These are phyloP conservation scores for Theobroma cacao DNA, from an alignment of 345 rosid genomes.

Conservation along the genomic window DNA sequence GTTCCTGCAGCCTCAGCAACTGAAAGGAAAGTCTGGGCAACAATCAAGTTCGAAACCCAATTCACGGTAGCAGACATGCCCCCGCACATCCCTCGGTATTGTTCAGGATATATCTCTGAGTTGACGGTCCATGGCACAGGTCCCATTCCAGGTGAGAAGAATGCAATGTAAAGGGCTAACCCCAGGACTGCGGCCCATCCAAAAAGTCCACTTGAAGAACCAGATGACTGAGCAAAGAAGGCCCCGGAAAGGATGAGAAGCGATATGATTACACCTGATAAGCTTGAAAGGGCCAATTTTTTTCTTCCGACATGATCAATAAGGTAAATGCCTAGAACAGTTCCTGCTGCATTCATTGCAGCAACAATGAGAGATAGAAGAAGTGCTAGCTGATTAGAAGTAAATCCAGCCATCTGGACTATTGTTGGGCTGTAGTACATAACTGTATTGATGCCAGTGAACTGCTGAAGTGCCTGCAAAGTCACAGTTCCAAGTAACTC, in stretches of 20 bases:
- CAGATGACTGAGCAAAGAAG: constrained; percentile 48
- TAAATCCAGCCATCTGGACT: constrained; percentile 89
- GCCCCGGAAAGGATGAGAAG: constrained; percentile 63
- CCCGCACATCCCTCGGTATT: constrained; percentile 77
- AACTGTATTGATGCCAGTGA: constrained; percentile 87
- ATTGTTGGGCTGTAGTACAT: constrained; percentile 99
- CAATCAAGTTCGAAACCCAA: constrained; percentile 82
- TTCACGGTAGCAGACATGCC: constrained; percentile 92
- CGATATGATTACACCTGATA: constrained; percentile 65
- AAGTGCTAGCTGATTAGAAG: constrained; percentile 73
- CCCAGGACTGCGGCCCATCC: constrained; percentile 83
- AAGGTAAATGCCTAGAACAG: constrained; percentile 70
- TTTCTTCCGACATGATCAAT: constrained; percentile 78
- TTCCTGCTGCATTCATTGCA: constrained; percentile 80
- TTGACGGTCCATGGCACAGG: constrained; percentile 96
- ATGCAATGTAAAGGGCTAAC: constrained; percentile 71
- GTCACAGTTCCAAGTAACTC: neutral
- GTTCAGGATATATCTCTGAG: constrained; percentile 87
- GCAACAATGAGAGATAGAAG: constrained; percentile 72
- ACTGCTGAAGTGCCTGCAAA: constrained; percentile 88
- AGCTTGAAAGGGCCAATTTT: constrained; percentile 74
- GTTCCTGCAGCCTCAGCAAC: constrained; percentile 61
- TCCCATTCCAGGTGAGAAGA: constrained; percentile 96
- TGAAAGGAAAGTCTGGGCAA: constrained; percentile 67
- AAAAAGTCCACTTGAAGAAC: constrained; percentile 35